Conservation (phyloP, 164 flowering plant genomes). For the Liriodendron chinense region DNA sequence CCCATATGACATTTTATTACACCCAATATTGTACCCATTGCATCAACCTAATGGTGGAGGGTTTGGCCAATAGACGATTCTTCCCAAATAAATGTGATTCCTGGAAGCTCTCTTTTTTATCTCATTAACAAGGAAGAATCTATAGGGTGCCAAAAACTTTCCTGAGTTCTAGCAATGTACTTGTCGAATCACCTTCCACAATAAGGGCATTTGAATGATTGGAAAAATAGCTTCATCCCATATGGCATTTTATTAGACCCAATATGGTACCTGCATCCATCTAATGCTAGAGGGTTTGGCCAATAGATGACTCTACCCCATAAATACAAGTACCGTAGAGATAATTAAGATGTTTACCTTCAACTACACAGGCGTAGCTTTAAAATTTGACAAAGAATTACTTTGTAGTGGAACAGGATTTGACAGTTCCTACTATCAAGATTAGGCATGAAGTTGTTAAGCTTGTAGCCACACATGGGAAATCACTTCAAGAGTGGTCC, state of each 20-base stretch:
- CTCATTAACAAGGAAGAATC: neutral
- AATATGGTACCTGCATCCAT: neutral
- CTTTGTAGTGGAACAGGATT: no score
- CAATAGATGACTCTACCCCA: neutral
- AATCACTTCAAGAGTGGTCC: neutral
- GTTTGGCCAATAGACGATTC: no score
- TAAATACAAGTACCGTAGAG: neutral
- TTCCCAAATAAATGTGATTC: neutral
- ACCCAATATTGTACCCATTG: no score
- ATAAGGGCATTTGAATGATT: neutral
- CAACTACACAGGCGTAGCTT: neutral
- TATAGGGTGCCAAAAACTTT: neutral
- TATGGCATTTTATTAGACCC: neutral
- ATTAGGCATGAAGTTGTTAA: neutral
- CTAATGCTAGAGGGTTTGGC: neutral
- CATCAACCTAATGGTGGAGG: no score
- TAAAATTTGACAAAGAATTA: no score
- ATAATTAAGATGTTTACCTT: neutral
- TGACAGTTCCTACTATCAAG: neutral
- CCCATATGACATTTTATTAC: no score
- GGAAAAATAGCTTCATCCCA: neutral
- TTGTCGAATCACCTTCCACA: neutral
- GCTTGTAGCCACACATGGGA: neutral
- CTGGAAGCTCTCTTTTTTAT: neutral
- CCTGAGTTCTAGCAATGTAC: neutral